phyloP scores from a whole-genome alignment of 1,284 basidiomycete species.

The Trametes hirsuta region DNA sequence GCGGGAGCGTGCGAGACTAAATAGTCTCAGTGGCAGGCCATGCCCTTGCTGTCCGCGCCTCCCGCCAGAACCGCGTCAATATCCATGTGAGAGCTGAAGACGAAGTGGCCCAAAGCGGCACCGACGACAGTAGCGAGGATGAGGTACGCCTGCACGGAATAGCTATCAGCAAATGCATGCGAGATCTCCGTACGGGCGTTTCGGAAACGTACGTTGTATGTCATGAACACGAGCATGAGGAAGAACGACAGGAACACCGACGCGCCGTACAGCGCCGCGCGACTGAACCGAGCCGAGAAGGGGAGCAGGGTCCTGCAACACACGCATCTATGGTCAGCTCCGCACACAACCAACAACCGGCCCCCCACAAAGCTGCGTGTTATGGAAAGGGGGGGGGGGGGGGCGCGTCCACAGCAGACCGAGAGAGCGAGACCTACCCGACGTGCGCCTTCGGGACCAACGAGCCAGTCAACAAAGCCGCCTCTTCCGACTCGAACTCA shows the following conservation, averaged over 20 bases:
- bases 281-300: conserved; percentile 49
- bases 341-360: not conserved
- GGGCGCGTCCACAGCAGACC: not conserved
- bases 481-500: conserved; percentile 51
- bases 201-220: conserved; percentile 70
- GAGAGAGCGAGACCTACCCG: conserved; percentile 42
- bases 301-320: conserved; percentile 52
- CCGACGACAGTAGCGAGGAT: conserved; percentile 75
- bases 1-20: no score
- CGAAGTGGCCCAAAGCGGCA: conserved; percentile 72
- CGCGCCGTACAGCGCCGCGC: conserved; percentile 67
- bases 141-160: conserved; percentile 65
- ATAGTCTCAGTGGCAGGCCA: conserved; percentile 51
- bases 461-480: conserved; percentile 56
- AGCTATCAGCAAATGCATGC: not conserved
- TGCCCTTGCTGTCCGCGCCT: conserved; percentile 51
- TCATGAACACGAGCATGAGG: conserved; percentile 89
- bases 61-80: conserved; percentile 57
- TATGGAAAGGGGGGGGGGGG: no score
- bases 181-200: not conserved
- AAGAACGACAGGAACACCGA: conserved; percentile 80
- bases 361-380: not conserved
- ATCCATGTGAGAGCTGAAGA: conserved; percentile 65
- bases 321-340: conserved; percentile 7
- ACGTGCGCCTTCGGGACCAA: conserved; percentile 38